Conservation (phyloP, 306 rosid species). For the Prunus padus region DNA sequence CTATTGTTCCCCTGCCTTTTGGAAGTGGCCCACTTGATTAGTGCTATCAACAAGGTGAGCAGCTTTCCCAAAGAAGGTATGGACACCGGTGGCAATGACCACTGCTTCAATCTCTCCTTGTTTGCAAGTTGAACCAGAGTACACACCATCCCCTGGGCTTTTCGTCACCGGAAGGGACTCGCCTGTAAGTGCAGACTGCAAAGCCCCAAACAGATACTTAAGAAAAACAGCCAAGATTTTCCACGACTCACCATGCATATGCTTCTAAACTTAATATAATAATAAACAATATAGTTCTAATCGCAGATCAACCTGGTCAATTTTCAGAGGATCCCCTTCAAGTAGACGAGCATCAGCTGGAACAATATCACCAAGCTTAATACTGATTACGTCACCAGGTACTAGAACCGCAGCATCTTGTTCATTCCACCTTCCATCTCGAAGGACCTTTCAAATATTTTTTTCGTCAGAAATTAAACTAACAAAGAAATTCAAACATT, state of each 20-base stretch:
- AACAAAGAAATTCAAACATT: conserved; percentile 2
- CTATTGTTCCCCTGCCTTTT: conserved; percentile 53
- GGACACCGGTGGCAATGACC: conserved; percentile 97
- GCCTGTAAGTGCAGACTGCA: conserved; percentile 95
- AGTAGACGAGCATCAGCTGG: conserved; percentile 97
- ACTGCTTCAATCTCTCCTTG: conserved; percentile 99
- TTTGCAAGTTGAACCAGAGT: conserved; percentile 97
- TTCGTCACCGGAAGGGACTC: conserved; percentile 96
- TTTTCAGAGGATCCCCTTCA: conserved; percentile 95
- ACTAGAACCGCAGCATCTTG: conserved; percentile 82
- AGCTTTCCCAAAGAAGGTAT: conserved; percentile 96
- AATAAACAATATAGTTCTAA: not conserved
- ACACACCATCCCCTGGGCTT: conserved; percentile 96
- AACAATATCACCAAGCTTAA: conserved; percentile 90
- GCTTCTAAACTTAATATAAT: not conserved
- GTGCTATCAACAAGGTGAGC: conserved; percentile 97
- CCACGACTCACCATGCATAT: not conserved
- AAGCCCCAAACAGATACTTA: conserved; percentile 28
- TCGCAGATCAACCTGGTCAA: conserved; percentile 65
- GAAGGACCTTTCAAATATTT: conserved; percentile 64
- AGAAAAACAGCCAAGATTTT: not conserved
- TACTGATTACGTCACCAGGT: conserved; percentile 87
- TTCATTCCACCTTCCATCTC: conserved; percentile 96
- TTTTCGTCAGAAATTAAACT: conserved; percentile 21
- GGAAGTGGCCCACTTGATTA: conserved; percentile 98